Base-by-base conservation (phyloP, 2,329 filamentous ascomycete species). In the Colletotrichum caudatum region DNA sequence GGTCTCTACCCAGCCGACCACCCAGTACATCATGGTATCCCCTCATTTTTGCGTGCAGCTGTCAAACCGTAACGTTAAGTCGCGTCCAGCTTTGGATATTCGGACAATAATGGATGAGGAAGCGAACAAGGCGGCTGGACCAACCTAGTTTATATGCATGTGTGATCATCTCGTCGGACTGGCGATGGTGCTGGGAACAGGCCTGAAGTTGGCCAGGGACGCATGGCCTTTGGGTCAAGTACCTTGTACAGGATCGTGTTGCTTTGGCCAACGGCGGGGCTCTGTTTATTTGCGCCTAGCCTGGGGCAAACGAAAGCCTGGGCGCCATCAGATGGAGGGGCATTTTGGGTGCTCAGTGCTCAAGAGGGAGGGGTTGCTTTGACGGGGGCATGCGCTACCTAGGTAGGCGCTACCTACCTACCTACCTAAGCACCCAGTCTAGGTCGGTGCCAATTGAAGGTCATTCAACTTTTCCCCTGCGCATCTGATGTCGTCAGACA, bases 201-300 rank as follows among this genome's bases (percentile, higher is more conserved):
- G 57, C 68, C 64, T 68, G 68, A 23, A 54, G 18, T 48, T 26
- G 16, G 64, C 35, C 58, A 71, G 68, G 67, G 57, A 71, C 57
- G 50, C 57, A 61, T 29, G n/a, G 59, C 12, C 12, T 29, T 26
- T 41, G 46, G 60, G 23, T 23, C 33, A 56, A 29, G 61, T 54
- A 46, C 37, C 50, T 18, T 56, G 23, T 56, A 64, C 50, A 33
- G 33, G 50, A 41, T 53, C 48, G n/a, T 16, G 41, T 39, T 35
- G n/a, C 20, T 53, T 51, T 16, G 35, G 60, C 60, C 48, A 63
- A 63, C 39, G 35, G 48, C 23, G 60, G 60, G 29, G 60, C 5
- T 51, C 46, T 41, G 29, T 7, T 62, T 26, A 16, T n/a, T 23
- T 18, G 46, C 33, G n/a, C 48, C 46, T 62, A 16, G n/a, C 48